phyloP scores from a whole-genome alignment of 352 stramenopile species.

The Pseudoperonospora humuli region DNA sequence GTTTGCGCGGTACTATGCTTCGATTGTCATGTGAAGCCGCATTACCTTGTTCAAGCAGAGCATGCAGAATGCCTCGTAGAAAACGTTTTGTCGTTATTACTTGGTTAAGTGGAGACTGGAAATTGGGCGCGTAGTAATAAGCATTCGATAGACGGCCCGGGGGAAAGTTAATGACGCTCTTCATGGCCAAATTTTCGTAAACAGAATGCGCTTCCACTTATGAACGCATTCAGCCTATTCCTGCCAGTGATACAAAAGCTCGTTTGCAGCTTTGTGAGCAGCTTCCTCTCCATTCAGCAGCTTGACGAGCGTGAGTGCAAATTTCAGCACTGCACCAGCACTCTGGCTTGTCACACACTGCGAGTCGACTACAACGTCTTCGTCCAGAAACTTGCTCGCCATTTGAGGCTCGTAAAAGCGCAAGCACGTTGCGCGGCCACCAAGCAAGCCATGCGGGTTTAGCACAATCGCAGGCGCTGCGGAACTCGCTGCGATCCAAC shows the following conservation, averaged over 20 bases:
- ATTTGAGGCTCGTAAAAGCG: conserved; percentile 33
- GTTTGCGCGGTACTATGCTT: conserved; percentile 55
- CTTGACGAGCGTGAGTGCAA: conserved; percentile 46
- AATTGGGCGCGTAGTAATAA: too few relatives aligned
- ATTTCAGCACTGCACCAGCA: conserved; percentile 36
- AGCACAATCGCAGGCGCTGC: conserved; percentile 43
- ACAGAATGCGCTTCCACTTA: not conserved
- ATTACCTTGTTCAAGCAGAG: conserved; percentile 21
- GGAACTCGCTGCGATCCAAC: conserved; percentile 48
- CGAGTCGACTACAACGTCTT: conserved; percentile 52
- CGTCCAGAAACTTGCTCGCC: conserved; percentile 31
- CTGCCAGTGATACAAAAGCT: conserved; percentile 31
- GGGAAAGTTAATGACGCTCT: too few relatives aligned
- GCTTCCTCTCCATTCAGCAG: conserved; percentile 38
- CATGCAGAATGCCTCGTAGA: conserved; percentile 5
- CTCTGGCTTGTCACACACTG: conserved; percentile 59
- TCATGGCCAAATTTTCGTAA: not conserved
- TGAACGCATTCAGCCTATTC: not conserved
- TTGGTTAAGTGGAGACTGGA: conserved; percentile 2
- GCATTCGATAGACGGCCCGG: not conserved
- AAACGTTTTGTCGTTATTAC: conserved; percentile 4
- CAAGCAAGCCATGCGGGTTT: conserved; percentile 33
- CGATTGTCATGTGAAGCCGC: conserved; percentile 31
- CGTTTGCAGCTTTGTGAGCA: conserved; percentile 28
- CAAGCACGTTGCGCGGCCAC: conserved; percentile 45